Evolutionary conservation across 164 flowering plant species (phyloP), one percentile per base, ranked within the genome.

Genomic region (Vitis cinerea): DNA sequence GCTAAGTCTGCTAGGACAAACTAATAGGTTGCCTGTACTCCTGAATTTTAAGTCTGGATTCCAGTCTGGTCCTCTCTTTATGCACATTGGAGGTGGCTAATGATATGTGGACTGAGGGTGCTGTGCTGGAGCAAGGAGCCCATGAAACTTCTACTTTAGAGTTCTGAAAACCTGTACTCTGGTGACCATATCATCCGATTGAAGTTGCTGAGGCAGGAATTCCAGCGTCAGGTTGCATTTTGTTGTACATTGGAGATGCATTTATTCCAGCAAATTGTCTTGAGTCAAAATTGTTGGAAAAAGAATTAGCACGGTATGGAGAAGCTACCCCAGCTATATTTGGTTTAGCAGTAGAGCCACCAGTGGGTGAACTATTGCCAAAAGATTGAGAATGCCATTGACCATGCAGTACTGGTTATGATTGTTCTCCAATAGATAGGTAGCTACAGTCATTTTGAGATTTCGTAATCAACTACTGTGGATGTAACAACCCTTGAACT

Each of bases 31-130:
- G 23, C 23, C 23, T 19, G 23, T 19, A 19, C 23, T 19, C 23
- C 23, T 19, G 23, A 19, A 19, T 19, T 19, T 19, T 19, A 19
- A 19, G 23, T 19, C 23, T 19, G 23, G 23, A 19, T 19, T 19
- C 23, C 23, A 19, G 23, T 19, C 23, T 19, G 96, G 97, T 17
- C 96, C 98, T 76, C 93, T 86, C 72, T 92, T 92, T 13, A 49
- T 44, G 75, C 84, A 93, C 86, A 84, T 83, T 19, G 97, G 83
- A 54, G 89, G 76, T 57, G 84, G 88, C 62, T 88, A 93, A 67
- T 84, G 84, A 74, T 83, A 81, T 59, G 81, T 48, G 5, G 87
- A 52, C 70, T 79, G 89, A 59, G 77, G 74, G 3, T 86, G 77
- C 47, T 79, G 83, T 14, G 73, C 77, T 66, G 77, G 75, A 19